Conservation (phyloP, 352 stramenopile species). For the Poterioochromonas sp. region DNA sequence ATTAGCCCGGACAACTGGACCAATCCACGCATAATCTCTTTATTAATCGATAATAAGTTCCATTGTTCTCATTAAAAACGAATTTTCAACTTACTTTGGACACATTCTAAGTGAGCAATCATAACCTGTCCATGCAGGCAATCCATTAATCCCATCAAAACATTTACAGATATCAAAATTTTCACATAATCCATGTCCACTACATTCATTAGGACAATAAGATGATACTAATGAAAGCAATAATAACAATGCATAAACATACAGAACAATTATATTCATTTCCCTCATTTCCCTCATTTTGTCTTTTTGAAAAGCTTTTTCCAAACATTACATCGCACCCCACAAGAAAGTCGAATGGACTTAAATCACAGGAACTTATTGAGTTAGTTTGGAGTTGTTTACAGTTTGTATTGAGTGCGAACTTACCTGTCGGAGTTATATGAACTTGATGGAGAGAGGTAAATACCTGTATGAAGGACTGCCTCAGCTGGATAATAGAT, state of each 20-base stretch:
- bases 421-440: too few relatives aligned
- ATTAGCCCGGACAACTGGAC: constrained; percentile 50
- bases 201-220: constrained; percentile 61
- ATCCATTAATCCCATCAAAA: constrained; percentile 56
- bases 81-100: constrained; percentile 40
- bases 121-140: constrained; percentile 51
- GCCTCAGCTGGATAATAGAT: too few relatives aligned
- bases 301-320: too few relatives aligned
- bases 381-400: too few relatives aligned
- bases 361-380: too few relatives aligned
- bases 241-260: background rate
- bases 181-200: constrained; percentile 61
- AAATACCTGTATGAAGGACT: too few relatives aligned
- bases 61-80: background rate
- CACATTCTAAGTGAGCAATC: constrained; percentile 57
- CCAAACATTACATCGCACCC: too few relatives aligned
- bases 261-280: background rate
- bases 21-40: constrained; percentile 46
- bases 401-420: too few relatives aligned
- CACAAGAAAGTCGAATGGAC: too few relatives aligned
- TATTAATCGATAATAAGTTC: background rate
- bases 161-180: constrained; percentile 62
- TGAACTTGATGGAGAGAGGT: too few relatives aligned
- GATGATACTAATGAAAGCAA: background rate
- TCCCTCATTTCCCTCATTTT: too few relatives aligned